A percentile compares a stretch with the other conserved stretches of the same genome.
Evolutionary conservation across 73 alveolate species (phyloP).

Genomic region (Stentor coeruleus): DNA sequence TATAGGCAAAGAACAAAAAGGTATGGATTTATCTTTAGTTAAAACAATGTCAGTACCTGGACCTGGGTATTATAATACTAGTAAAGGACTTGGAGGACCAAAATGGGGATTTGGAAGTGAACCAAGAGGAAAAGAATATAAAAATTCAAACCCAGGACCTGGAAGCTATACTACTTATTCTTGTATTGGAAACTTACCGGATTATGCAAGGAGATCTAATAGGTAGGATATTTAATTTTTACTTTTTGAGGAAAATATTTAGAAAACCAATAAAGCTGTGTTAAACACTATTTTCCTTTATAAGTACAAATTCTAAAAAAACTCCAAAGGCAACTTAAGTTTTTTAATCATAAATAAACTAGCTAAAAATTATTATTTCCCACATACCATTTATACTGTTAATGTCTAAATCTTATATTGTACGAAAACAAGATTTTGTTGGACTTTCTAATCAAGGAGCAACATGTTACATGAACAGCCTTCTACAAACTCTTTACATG

Average conservation of each 20-base stretch:
- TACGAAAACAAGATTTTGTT: conserved; percentile 27
- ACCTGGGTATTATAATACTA: not conserved
- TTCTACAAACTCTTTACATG: conserved; percentile 75
- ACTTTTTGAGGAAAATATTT: too few relatives aligned
- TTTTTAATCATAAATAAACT: too few relatives aligned
- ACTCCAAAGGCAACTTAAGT: too few relatives aligned
- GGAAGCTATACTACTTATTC: not conserved
- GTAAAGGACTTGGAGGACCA: not conserved
- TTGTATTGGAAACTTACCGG: not conserved
- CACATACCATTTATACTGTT: too few relatives aligned
- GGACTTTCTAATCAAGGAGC: conserved; percentile 94
- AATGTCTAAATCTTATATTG: not conserved
- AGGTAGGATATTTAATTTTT: too few relatives aligned
- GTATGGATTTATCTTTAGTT: not conserved
- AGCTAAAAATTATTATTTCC: too few relatives aligned
- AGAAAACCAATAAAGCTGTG: too few relatives aligned
- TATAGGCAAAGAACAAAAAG: not conserved
- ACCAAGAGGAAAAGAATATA: not conserved
- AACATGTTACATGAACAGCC: conserved; percentile 76
- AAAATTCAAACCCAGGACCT: not conserved
- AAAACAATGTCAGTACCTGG: not conserved
- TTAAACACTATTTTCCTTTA: too few relatives aligned
- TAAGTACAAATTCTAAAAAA: too few relatives aligned
- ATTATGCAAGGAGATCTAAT: not conserved
- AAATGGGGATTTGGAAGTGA: not conserved